Evolutionary conservation across 2,329 filamentous ascomycete species (phyloP).

Genomic region (Trichoderma sp.): DNA sequence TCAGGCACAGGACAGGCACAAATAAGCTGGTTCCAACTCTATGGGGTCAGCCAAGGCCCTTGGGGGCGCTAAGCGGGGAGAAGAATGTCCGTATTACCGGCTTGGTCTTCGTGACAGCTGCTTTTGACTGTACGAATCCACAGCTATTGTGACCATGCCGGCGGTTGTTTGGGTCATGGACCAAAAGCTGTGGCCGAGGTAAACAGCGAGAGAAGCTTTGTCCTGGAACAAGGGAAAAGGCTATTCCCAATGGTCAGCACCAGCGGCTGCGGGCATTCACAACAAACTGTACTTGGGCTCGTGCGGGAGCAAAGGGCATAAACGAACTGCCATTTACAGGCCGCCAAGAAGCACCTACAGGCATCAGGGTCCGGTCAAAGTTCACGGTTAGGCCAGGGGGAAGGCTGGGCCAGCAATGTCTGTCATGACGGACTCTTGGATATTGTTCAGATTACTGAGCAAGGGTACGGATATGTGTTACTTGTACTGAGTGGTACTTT

Average conservation of each 20-base stretch:
- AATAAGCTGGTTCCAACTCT: not conserved
- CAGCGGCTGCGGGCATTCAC: not conserved
- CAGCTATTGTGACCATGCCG: slow-evolving; percentile 14
- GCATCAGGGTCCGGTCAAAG: not conserved
- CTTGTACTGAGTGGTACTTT: not conserved
- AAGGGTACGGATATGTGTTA: slow-evolving; percentile 8
- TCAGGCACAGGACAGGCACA: not conserved
- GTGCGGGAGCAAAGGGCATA: not conserved
- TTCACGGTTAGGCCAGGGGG: slow-evolving; percentile 2
- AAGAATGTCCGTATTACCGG: slow-evolving; percentile 11
- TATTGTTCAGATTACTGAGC: not conserved
- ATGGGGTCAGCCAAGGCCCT: slow-evolving; percentile 2
- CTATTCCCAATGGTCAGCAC: not conserved
- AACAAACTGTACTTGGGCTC: not conserved
- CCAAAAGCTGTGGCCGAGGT: not conserved
- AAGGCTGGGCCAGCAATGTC: not conserved
- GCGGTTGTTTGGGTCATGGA: not conserved
- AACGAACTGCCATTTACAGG: slow-evolving; percentile 11
- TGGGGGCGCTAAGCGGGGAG: not conserved
- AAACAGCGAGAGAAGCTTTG: not conserved
- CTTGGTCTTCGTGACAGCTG: not conserved
- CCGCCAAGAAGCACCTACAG: not conserved
- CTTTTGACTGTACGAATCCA: slow-evolving; percentile 11
- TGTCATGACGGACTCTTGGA: not conserved
- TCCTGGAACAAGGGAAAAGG: not conserved